Evolutionary conservation across 495 filamentous ascomycete genomes (phyloP).

Genomic region (Penicillium coprophilum): DNA sequence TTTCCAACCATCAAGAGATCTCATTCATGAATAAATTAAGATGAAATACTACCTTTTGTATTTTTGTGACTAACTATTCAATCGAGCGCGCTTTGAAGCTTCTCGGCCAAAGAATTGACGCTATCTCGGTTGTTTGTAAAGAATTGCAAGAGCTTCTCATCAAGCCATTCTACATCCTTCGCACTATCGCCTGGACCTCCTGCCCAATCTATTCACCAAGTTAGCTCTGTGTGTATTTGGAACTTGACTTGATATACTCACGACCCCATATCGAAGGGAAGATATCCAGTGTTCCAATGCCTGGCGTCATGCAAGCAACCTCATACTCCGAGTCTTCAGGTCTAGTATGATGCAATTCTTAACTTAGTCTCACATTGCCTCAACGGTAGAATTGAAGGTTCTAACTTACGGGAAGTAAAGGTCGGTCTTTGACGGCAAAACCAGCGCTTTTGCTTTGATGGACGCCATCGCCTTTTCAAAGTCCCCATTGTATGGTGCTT

Average conservation of each 20-base stretch:
- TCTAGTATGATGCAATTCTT: slow-evolving; percentile 26
- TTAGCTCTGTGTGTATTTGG: slow-evolving; percentile 12
- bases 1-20: neutral
- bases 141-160: slow-evolving; percentile 54
- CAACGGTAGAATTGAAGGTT: neutral
- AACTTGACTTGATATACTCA: slow-evolving; percentile 34
- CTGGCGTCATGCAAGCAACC: slow-evolving; percentile 60
- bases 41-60: neutral
- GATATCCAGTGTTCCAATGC: slow-evolving; percentile 54
- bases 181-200: slow-evolving; percentile 63
- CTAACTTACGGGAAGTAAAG: slow-evolving; percentile 67
- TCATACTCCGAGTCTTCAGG: slow-evolving; percentile 70
- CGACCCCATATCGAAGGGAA: slow-evolving; percentile 72
- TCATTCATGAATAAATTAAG: neutral
- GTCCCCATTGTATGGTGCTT: slow-evolving; percentile 63
- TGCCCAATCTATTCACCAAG: slow-evolving; percentile 44
- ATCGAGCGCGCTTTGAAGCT: slow-evolving; percentile 7
- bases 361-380: slow-evolving; percentile 3
- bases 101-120: slow-evolving; percentile 9
- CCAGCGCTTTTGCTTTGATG: slow-evolving; percentile 66
- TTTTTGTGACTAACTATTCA: neutral
- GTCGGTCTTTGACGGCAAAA: slow-evolving; percentile 66
- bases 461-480: slow-evolving; percentile 63
- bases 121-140: slow-evolving; percentile 35
- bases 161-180: slow-evolving; percentile 66